Percentiles rank a stretch among this genome's conserved stretches.
Evolutionary conservation across 2,329 filamentous ascomycete species (phyloP).

Genomic region (Colletotrichum sp.): DNA sequence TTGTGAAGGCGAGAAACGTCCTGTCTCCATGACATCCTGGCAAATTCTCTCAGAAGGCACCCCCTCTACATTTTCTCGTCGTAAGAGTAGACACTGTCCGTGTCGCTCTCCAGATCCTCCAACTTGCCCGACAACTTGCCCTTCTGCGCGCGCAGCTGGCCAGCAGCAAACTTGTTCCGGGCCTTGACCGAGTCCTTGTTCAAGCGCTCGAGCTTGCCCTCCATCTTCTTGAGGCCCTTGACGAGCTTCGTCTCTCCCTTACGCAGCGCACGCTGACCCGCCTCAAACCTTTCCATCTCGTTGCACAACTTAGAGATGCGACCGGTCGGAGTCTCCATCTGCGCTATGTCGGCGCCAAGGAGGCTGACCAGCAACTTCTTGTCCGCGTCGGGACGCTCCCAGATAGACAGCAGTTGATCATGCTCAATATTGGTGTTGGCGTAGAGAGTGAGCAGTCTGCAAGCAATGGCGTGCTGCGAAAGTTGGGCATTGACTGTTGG

Average conservation of each 20-base stretch:
- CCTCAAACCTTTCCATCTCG: not conserved
- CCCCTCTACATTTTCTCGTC: not conserved
- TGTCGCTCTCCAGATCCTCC: not conserved
- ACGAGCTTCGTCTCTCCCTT: not conserved
- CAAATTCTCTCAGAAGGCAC: not conserved
- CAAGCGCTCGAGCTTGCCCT: not conserved
- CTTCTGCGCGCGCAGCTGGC: not conserved
- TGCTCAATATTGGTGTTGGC: not conserved
- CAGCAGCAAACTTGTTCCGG: not conserved
- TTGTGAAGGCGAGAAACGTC: not conserved
- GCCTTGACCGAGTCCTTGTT: not conserved
- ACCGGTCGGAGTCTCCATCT: not conserved
- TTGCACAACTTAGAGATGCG: not conserved
- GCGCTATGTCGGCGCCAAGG: not conserved
- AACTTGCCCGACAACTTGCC: not conserved
- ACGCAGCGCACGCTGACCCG: not conserved
- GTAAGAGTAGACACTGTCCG: not conserved
- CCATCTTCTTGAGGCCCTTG: not conserved
- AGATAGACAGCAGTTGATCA: not conserved
- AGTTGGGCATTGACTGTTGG: not conserved
- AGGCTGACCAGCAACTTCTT: not conserved
- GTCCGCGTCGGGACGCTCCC: not conserved
- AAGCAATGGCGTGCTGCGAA: not conserved
- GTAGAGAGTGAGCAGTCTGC: not conserved
- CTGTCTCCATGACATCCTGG: not conserved